These are phyloP conservation scores for Wallacemonas sp. DNA, from an alignment of 208 protist genomes.

Conservation along the genomic window DNA sequence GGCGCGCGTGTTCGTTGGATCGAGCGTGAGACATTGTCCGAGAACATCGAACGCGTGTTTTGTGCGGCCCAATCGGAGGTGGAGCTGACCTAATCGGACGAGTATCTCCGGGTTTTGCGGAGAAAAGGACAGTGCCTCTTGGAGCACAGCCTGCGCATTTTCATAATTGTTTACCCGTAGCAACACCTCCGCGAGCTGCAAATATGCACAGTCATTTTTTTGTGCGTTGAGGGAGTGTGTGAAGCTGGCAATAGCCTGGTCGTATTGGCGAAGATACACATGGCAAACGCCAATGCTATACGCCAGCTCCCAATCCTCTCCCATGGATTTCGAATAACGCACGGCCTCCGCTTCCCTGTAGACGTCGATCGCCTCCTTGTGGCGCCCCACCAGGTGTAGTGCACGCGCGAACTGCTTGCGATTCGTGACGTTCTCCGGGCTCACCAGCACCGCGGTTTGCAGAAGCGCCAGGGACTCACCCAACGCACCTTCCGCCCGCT, in stretches of 20 bases:
- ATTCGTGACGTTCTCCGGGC: slow-evolving; percentile 85
- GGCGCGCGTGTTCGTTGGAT: slow-evolving; percentile 87
- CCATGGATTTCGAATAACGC: slow-evolving; percentile 28
- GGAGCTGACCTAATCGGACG: slow-evolving; percentile 89
- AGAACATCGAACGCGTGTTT: slow-evolving; percentile 91
- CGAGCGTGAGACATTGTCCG: slow-evolving; percentile 89
- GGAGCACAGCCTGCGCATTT: slow-evolving; percentile 74
- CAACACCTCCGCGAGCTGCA: slow-evolving; percentile 91
- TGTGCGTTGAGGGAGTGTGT: slow-evolving; percentile 81
- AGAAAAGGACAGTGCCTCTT: slow-evolving; percentile 84
- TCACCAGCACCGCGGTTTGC: slow-evolving; percentile 87
- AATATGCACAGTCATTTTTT: slow-evolving; percentile 87
- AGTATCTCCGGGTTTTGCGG: slow-evolving; percentile 95
- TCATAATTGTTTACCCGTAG: slow-evolving; percentile 59
- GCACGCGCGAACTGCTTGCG: slow-evolving; percentile 93
- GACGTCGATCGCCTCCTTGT: slow-evolving; percentile 88
- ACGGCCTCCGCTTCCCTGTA: slow-evolving; percentile 85
- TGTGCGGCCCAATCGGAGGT: slow-evolving; percentile 80
- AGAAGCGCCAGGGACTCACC: slow-evolving; percentile 94
- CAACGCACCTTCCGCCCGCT: slow-evolving; percentile 90
- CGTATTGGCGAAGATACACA: slow-evolving; percentile 74
- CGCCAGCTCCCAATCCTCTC: slow-evolving; percentile 90
- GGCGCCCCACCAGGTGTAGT: slow-evolving; percentile 90
- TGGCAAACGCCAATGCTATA: slow-evolving; percentile 94
- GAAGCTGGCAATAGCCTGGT: slow-evolving; percentile 78